A percentile compares a stretch with the other conserved stretches of the same genome.
Conservation (phyloP, 1,139 yeast genomes). For the Wickerhamiella pararugosa region DNA sequence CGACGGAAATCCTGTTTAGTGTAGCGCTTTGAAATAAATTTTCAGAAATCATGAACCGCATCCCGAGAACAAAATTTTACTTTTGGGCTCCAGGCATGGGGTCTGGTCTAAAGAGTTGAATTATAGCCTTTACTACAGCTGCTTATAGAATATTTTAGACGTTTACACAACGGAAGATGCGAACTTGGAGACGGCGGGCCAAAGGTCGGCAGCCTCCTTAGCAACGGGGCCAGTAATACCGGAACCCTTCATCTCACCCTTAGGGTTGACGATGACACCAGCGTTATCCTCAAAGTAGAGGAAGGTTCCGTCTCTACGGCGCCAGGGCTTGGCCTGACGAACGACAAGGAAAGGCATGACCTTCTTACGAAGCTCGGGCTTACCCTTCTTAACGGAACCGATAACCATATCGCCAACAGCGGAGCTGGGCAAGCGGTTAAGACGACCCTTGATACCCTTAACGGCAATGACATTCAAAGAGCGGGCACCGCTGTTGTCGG, state of each 20-base stretch:
- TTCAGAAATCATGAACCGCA: too few relatives aligned
- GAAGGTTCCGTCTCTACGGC: slow-evolving; percentile 99
- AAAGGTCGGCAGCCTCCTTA: slow-evolving; percentile 99
- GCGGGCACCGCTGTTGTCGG: slow-evolving; percentile 99
- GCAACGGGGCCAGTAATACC: slow-evolving; percentile 99
- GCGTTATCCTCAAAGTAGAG: slow-evolving; percentile 99
- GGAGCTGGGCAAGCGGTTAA: slow-evolving; percentile 99
- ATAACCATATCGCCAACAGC: slow-evolving; percentile 99
- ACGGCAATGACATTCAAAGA: slow-evolving; percentile 98
- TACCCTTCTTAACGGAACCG: slow-evolving; percentile 99
- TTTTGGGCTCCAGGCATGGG: too few relatives aligned
- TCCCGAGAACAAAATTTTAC: too few relatives aligned
- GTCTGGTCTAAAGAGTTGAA: not conserved
- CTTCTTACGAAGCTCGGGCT: slow-evolving; percentile 99
- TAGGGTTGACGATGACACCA: slow-evolving; percentile 99
- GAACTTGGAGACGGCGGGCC: slow-evolving; percentile 99
- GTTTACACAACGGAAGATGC: slow-evolving; percentile 98
- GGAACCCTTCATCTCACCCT: slow-evolving; percentile 99
- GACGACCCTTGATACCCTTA: slow-evolving; percentile 98
- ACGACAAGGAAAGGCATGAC: slow-evolving; percentile 99
- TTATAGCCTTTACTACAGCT: not conserved
- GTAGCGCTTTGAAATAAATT: too few relatives aligned
- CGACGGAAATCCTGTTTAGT: too few relatives aligned
- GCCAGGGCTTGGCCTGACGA: slow-evolving; percentile 99
- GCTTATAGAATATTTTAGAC: not conserved